Base-by-base conservation (phyloP, 2,329 filamentous ascomycete genomes). In the Domatiomyces catenatus region DNA sequence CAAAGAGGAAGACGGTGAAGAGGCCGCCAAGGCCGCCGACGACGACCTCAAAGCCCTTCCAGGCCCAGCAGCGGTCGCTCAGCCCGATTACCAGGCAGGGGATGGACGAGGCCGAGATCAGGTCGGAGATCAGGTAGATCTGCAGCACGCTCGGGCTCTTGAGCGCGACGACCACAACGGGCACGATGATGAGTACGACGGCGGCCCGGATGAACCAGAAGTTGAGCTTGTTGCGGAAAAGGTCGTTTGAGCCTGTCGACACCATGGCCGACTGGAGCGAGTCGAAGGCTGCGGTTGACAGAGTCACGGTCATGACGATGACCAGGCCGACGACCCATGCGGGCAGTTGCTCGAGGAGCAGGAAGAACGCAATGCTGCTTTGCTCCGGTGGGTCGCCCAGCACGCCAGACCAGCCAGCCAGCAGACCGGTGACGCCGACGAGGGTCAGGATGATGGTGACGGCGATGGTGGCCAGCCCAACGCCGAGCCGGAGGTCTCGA, bases 241-340 rank as follows among this genome's bases (percentile, higher is more conserved):
- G 67, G 63, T 92, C 86, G 69, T 90, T 90, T 57, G 83, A 87
- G 12, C 81, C 83, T 0, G 83, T 84, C n/a, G 83, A 86, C 6
- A 90, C 82, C 81, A 92, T 88, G 58, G 86, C 83, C 1, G 81
- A 84, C 67, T 90, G 86, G 39, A 90, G 73, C 54, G 77, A 83
- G 70, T 92, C 86, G 56, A 92, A 90, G 0, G 85, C 80, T 0
- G 86, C 81, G 2, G 83, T 86, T 60, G 79, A 84, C 48, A 92
- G 75, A 8, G 79, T 78, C 28, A 89, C 78, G 1, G 84, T 79
- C 84, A 92, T 88, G 63, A 90, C 80, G 8, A 92, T 72, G 0
- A 90, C 78, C 56, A 92, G 77, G 49, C 84, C 85, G 1, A 92
- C 77, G n/a, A 88, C 84, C 86, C 86, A 92, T 50, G 68, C 73